phyloP scores from a whole-genome alignment of 352 stramenopile genomes.

The Pythium apleroticum region DNA sequence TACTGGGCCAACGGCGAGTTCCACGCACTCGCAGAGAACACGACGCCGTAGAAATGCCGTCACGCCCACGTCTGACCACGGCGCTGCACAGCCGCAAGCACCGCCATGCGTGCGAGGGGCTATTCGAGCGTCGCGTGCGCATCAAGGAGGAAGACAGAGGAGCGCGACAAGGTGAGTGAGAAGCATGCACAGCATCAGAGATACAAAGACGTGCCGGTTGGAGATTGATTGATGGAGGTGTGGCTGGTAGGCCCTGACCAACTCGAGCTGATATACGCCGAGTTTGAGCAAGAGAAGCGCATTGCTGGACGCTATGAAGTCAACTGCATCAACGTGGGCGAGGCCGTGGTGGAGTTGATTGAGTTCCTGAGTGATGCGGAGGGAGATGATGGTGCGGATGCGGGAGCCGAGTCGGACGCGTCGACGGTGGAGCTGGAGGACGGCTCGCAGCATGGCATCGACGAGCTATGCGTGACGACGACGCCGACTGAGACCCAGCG shows the following conservation, averaged over 20 bases:
- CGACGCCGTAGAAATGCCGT: neutral
- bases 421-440: neutral
- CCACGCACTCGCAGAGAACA: neutral
- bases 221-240: neutral
- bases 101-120: neutral
- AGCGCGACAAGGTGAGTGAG: neutral
- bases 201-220: neutral
- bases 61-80: conserved; percentile 1
- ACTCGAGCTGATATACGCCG: neutral
- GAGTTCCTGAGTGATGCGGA: conserved; percentile 9
- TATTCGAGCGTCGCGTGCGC: neutral
- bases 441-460: neutral
- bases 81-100: neutral
- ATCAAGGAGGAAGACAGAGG: neutral
- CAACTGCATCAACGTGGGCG: neutral
- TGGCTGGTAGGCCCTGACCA: neutral
- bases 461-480: neutral
- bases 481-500: neutral
- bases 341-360: conserved; percentile 3
- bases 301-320: neutral
- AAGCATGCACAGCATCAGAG: neutral
- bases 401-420: neutral
- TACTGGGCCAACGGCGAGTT: neutral
- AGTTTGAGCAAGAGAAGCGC: neutral
- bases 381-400: neutral